Base-by-base conservation (phyloP, 352 stramenopile genomes). In the Thraustotheca clavata region DNA sequence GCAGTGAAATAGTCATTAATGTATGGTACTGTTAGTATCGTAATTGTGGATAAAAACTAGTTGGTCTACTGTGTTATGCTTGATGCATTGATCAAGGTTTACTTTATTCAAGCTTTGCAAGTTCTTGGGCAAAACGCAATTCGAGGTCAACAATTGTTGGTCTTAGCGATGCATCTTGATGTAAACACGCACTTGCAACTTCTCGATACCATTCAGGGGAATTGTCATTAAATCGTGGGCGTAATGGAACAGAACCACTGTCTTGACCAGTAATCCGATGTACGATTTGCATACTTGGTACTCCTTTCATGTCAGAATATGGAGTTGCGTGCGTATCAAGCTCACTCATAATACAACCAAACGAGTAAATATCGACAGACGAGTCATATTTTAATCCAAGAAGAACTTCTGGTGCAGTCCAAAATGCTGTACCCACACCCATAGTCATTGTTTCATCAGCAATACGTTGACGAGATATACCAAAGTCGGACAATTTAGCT, bases 361-460 rank as follows among this genome's bases (percentile, higher is more conserved):
- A 62, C 55, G 55, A 62, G 55, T 62, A 62, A 22, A 62, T 35
- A 20, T 62, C 55, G 33, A 82, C 81, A 65, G 89, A 88, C 67
- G 90, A 80, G 29, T 80, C 88, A 73, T 94, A 94, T 71, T 91
- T 91, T 59, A 85, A 87, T 57, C 83, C 84, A 72, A 87, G 86
- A 27, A 94, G 71, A 31, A 94, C 82, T 60, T 94, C 84, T 0
- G 84, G 84, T 20, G 84, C 84, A 38, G 83, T 94, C 84, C 84
- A 94, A 68, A 89, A 91, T 65, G 89, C 86, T 49, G 84, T 94
- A 36, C 84, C 84, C 34, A 94, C 84, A 29, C 84, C 84, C 4
- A 77, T 79, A 1, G 84, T 93, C 84, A 93, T 93, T 9, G 84
- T 93, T 52, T 91, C 84, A 33, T 93, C 79, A 12, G 38, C 29